These are phyloP conservation scores for Cucumis melo DNA, from an alignment of 306 rosid genomes.

Conservation along the genomic window DNA sequence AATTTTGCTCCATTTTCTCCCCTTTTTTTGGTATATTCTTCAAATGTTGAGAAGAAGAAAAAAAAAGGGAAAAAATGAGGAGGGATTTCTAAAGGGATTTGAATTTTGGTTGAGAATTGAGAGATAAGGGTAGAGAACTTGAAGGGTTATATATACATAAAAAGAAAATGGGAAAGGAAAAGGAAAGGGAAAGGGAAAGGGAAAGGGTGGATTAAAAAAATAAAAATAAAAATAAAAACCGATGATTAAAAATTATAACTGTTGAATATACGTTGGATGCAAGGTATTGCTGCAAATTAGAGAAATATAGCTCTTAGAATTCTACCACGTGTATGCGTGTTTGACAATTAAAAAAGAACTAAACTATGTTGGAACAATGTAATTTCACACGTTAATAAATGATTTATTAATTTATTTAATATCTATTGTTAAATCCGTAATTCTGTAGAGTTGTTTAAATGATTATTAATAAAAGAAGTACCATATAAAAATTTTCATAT, in stretches of 20 bases:
- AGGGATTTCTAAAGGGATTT: conserved; percentile 7
- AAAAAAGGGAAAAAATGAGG: neutral
- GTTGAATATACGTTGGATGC: neutral
- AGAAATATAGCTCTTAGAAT: neutral
- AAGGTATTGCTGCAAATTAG: neutral
- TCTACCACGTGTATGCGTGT: neutral
- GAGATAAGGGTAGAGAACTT: neutral
- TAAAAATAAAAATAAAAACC: no score
- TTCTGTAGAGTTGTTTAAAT: no score
- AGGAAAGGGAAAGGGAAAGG: neutral
- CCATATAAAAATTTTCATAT: no score
- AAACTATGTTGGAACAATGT: no score
- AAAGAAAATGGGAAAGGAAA: neutral
- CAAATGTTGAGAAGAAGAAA: neutral
- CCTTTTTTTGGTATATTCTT: neutral
- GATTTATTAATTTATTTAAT: no score
- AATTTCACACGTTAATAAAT: no score
- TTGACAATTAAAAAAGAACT: neutral
- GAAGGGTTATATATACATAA: neutral
- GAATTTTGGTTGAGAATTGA: neutral
- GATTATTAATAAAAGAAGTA: no score
- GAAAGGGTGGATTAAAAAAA: no score
- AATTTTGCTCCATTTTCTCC: conserved; percentile 29
- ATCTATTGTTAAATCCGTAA: no score
- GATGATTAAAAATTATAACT: no score